Conservation (phyloP, 1,284 basidiomycete species). For the Cystobasidium slooffiae region DNA sequence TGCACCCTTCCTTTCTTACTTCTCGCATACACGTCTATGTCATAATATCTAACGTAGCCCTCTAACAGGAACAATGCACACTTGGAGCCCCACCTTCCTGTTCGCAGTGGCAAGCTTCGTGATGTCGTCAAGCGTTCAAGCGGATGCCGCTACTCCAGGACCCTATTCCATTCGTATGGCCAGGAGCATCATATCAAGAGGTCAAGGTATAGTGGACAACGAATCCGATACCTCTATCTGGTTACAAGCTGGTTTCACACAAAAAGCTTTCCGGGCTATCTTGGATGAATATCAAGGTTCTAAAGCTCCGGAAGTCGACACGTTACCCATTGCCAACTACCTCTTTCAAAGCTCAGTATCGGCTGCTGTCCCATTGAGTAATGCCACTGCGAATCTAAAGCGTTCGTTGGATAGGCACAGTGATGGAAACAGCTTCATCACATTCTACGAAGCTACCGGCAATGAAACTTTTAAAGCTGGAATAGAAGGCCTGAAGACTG, state of each 20-base stretch:
- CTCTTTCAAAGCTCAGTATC: neutral
- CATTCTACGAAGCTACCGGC: conserved; percentile 1
- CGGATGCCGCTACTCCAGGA: neutral
- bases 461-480: conserved; percentile 5
- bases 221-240: conserved; percentile 5
- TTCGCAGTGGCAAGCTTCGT: neutral
- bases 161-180: conserved; percentile 9
- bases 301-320: neutral
- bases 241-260: conserved; percentile 15
- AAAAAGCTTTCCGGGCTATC: conserved; percentile 12
- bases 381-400: conserved; percentile 3
- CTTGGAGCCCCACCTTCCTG: neutral
- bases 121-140: neutral
- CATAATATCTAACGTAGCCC: too few species aligned
- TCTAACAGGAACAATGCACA: neutral
- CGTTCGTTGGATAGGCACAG: neutral
- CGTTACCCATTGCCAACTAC: neutral
- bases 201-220: conserved; percentile 8
- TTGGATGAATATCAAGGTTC: neutral
- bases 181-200: conserved; percentile 6
- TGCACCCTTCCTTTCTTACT: too few species aligned
- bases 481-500: neutral
- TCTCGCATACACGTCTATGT: too few species aligned
- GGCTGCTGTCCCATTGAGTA: conserved; percentile 3
- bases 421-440: conserved; percentile 4